phyloP scores from a whole-genome alignment of 1,139 yeast genomes.

The Ogataea hybrid region DNA sequence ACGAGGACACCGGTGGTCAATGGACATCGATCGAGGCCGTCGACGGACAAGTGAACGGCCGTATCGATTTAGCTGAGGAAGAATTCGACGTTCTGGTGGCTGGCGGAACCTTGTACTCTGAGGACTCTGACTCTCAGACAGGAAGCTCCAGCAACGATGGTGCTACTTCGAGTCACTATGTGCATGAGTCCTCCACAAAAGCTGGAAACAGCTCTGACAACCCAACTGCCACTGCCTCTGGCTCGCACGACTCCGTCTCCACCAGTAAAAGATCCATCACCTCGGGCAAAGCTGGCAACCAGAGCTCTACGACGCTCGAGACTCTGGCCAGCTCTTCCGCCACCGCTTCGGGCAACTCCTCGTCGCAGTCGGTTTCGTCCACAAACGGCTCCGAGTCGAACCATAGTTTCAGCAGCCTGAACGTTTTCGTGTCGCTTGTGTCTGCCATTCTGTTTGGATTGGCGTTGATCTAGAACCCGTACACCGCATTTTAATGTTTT shows the following conservation, averaged over 20 bases:
- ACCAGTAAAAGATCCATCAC: not conserved
- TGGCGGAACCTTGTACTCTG: constrained; percentile 26
- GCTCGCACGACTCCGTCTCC: not conserved
- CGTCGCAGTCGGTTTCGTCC: constrained; percentile 11
- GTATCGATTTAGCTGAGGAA: constrained; percentile 45
- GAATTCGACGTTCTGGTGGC: constrained; percentile 46
- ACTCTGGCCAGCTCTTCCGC: constrained; percentile 12
- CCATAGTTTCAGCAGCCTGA: constrained; percentile 1
- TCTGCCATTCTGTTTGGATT: constrained; percentile 13
- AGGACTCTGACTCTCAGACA: not conserved
- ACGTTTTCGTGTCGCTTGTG: constrained; percentile 9
- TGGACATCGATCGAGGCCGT: constrained; percentile 68
- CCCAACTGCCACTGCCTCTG: constrained; percentile 1
- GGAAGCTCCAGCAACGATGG: not conserved
- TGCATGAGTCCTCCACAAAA: constrained; percentile 1
- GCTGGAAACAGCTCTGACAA: constrained; percentile 11
- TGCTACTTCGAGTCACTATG: not conserved
- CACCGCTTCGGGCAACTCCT: not conserved
- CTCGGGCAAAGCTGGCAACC: not conserved
- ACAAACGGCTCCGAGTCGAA: constrained; percentile 8
- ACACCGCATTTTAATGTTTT: constrained; percentile 6
- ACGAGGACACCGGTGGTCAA: constrained; percentile 60
- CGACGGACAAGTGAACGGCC: constrained; percentile 64
- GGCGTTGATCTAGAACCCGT: constrained; percentile 10
- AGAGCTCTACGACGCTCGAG: constrained; percentile 3